A percentile compares a stretch with the other conserved stretches of the same genome.
phyloP scores from a whole-genome alignment of 148 eudicot genomes.

The Chenopodium album region DNA sequence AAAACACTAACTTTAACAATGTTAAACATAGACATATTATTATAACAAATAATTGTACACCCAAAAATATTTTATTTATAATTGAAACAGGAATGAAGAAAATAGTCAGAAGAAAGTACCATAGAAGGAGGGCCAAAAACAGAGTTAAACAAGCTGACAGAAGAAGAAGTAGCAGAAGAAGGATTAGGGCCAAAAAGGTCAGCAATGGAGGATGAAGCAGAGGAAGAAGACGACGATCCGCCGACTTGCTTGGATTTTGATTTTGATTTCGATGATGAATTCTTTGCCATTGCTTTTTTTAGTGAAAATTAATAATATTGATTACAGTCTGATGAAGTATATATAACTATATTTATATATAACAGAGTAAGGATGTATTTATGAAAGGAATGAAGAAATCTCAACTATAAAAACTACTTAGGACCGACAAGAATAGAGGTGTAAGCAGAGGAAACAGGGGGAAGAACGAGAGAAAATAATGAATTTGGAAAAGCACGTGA shows the following conservation, averaged over 20 bases:
- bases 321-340: too few relatives aligned
- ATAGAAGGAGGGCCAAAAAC: conserved; percentile 23
- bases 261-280: conserved; percentile 9
- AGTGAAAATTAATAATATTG: too few relatives aligned
- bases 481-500: conserved; percentile 19
- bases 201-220: conserved; percentile 21
- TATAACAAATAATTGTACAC: neutral
- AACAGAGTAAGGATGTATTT: too few relatives aligned
- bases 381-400: neutral
- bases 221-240: neutral
- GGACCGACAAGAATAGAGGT: conserved; percentile 26
- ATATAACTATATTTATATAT: too few relatives aligned
- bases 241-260: conserved; percentile 5
- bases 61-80: too few relatives aligned
- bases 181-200: conserved; percentile 31
- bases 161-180: conserved; percentile 10
- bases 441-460: conserved; percentile 25
- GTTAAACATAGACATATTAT: neutral
- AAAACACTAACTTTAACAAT: neutral
- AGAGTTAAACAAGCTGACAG: conserved; percentile 30
- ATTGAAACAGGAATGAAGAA: neutral
- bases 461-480: neutral
- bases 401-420: conserved; percentile 33
- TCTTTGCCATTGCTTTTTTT: neutral
- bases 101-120: neutral